phyloP scores from a whole-genome alignment of 352 stramenopile genomes.

The Pythium rishiriense region DNA sequence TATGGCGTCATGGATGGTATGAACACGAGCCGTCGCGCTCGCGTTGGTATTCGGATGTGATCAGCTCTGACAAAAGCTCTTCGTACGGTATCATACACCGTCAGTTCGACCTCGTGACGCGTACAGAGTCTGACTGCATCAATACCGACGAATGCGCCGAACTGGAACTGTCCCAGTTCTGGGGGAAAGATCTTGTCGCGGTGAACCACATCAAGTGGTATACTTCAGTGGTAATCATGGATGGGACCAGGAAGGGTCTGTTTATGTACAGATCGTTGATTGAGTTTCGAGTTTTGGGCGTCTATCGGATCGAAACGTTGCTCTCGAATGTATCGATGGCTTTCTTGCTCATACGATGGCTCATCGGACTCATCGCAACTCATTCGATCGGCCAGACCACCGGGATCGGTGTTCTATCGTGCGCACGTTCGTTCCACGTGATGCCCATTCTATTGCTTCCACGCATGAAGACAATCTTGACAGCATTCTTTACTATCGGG shows the following conservation, averaged over 20 bases:
- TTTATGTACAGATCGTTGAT: not conserved
- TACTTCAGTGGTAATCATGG: not conserved
- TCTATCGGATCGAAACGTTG: constrained; percentile 4
- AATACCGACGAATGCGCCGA: not conserved
- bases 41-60: constrained; percentile 39
- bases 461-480: constrained; percentile 37
- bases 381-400: constrained; percentile 27
- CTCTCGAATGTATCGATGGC: constrained; percentile 43
- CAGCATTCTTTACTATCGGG: constrained; percentile 40
- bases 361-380: constrained; percentile 34
- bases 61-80: constrained; percentile 29
- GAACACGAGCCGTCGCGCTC: constrained; percentile 21
- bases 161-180: not conserved
- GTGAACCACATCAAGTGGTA: not conserved
- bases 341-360: constrained; percentile 39
- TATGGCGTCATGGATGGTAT: constrained; percentile 49
- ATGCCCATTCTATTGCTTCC: constrained; percentile 43
- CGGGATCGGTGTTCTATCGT: constrained; percentile 36
- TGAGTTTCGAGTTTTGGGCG: not conserved
- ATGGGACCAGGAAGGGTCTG: not conserved
- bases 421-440: constrained; percentile 40
- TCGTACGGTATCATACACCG: constrained; percentile 24
- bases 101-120: constrained; percentile 35
- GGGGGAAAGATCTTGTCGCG: not conserved
- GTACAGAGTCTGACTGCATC: not conserved